Percentiles rank a stretch among this genome's conserved stretches.
These are phyloP conservation scores for Neurospora sp. DNA, from an alignment of 495 filamentous ascomycete species.

Conservation along the genomic window DNA sequence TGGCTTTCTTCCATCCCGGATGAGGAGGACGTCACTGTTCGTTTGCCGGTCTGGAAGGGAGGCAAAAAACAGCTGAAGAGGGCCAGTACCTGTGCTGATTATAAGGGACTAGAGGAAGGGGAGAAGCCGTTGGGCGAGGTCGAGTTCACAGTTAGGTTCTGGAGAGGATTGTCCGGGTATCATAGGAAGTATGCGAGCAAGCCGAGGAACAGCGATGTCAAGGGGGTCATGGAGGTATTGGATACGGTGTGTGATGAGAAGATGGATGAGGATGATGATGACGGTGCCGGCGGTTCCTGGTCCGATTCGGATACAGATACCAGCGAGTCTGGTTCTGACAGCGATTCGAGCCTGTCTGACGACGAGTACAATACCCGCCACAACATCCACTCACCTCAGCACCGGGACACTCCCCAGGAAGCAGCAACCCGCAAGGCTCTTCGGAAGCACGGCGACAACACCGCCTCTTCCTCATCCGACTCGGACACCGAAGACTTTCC, in stretches of 20 bases:
- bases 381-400: conserved; percentile 11
- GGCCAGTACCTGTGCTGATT: conserved; percentile 26
- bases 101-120: conserved; percentile 26
- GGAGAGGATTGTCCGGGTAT: conserved; percentile 46
- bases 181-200: conserved; percentile 40
- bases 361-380: conserved; percentile 6
- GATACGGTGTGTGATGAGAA: conserved; percentile 48
- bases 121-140: conserved; percentile 47
- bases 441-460: conserved; percentile 10
- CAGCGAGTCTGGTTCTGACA: conserved; percentile 7
- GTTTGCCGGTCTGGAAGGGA: conserved; percentile 46
- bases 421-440: conserved; percentile 15
- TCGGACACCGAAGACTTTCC: neutral
- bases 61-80: conserved; percentile 36
- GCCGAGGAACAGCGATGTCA: conserved; percentile 37
- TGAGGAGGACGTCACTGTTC: conserved; percentile 45
- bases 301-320: neutral
- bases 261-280: conserved; percentile 27
- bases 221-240: conserved; percentile 52
- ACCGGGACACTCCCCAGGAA: conserved; percentile 5
- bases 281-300: neutral
- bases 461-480: neutral
- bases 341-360: neutral
- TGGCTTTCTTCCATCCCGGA: conserved; percentile 60
- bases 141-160: conserved; percentile 43